Conservation (phyloP, 2,329 filamentous ascomycete genomes). For the Fusarium chlamydosporum region DNA sequence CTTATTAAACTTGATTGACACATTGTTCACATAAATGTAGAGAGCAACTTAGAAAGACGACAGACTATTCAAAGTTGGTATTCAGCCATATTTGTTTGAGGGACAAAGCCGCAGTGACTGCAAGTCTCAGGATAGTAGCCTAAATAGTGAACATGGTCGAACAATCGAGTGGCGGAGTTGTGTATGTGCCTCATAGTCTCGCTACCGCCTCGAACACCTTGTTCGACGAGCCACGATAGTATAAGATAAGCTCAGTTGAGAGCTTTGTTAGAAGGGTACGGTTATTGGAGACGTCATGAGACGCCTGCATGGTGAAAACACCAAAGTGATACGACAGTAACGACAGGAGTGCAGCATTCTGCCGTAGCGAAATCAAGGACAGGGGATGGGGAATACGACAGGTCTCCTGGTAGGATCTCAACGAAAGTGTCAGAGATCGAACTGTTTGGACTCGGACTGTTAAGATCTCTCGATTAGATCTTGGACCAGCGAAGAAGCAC, state of each 20-base stretch:
- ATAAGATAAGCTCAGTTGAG: background rate
- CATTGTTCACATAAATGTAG: background rate
- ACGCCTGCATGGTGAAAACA: conserved; percentile 2
- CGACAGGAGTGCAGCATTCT: conserved; percentile 32
- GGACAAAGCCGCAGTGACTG: background rate
- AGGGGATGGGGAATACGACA: background rate
- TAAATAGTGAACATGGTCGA: background rate
- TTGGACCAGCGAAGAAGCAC: conserved; percentile 49
- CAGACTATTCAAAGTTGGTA: background rate
- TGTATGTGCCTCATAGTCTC: background rate
- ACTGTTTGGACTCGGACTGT: background rate
- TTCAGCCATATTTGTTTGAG: background rate
- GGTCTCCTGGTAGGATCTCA: conserved; percentile 4
- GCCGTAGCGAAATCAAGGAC: conserved; percentile 7
- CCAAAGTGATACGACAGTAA: conserved; percentile 10
- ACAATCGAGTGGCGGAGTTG: background rate
- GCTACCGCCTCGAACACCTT: background rate
- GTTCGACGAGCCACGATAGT: background rate
- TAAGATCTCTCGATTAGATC: conserved; percentile 24
- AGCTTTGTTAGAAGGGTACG: conserved; percentile 15
- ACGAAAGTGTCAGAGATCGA: conserved; percentile 17
- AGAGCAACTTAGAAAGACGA: background rate
- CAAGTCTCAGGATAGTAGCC: too few species aligned
- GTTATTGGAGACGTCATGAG: background rate
- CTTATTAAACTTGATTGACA: background rate